Conservation (phyloP, 2,329 filamentous ascomycete genomes). For the Alternaria viburni region DNA sequence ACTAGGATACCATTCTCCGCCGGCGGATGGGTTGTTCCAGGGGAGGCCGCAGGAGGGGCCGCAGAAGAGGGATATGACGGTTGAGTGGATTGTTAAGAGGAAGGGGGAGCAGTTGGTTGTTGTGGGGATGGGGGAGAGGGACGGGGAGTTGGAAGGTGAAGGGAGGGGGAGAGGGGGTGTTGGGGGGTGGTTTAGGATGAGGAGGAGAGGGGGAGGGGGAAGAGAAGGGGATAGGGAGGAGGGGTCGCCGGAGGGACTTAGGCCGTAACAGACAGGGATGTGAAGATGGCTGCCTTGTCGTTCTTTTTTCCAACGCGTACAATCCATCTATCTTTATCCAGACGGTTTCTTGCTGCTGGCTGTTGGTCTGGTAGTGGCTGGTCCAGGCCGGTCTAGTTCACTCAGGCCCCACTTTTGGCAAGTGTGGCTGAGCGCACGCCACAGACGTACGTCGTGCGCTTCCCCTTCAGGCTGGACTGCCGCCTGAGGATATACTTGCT, state of each 20-base stretch:
- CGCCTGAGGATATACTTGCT: too few relatives aligned
- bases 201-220: background rate
- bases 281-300: too few relatives aligned
- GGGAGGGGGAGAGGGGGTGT: background rate
- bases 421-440: too few relatives aligned
- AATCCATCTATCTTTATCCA: too few relatives aligned
- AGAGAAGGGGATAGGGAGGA: background rate
- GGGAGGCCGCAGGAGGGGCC: constrained; percentile 5
- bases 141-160: background rate
- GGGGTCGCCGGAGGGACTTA: background rate
- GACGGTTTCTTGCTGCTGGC: too few relatives aligned
- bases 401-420: too few relatives aligned
- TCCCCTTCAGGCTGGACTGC: too few relatives aligned
- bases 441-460: too few relatives aligned
- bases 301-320: too few relatives aligned
- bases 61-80: background rate
- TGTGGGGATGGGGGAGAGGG: background rate
- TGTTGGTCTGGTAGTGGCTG: too few relatives aligned
- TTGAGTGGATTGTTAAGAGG: constrained; percentile 6
- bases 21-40: background rate
- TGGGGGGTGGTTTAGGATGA: background rate
- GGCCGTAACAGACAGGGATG: background rate
- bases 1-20: constrained; percentile 7
- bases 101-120: constrained; percentile 1
- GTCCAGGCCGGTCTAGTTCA: too few relatives aligned